Evolutionary conservation across 2,329 filamentous ascomycete genomes (phyloP).

Genomic region (Diaporthe vexans): DNA sequence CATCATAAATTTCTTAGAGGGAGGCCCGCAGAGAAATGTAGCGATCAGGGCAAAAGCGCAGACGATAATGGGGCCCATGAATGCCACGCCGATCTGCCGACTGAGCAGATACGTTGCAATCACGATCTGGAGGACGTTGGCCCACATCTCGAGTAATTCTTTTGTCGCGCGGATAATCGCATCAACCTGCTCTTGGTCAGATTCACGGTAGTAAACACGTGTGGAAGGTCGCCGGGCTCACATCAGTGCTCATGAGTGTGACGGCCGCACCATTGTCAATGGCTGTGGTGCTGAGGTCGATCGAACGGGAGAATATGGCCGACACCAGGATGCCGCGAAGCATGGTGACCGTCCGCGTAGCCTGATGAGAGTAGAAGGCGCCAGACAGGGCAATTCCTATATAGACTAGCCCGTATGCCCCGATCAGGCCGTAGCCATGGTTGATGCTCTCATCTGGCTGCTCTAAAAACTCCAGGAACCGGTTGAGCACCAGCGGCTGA

Average conservation of each 20-base stretch:
- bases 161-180: conserved; percentile 50
- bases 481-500: conserved; percentile 54
- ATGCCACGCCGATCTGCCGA: conserved; percentile 52
- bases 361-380: conserved; percentile 51
- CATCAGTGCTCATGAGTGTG: conserved; percentile 59
- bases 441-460: conserved; percentile 37
- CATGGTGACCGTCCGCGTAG: conserved; percentile 51
- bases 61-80: conserved; percentile 46
- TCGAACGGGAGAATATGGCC: conserved; percentile 53
- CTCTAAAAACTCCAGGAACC: conserved; percentile 51
- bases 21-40: conserved; percentile 5
- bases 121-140: conserved; percentile 52
- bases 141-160: conserved; percentile 51
- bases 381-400: conserved; percentile 48
- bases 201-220: fast-evolving
- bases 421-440: conserved; percentile 49
- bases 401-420: conserved; percentile 15
- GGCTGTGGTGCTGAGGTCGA: conserved; percentile 47
- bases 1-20: conserved; percentile 38
- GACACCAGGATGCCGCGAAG: conserved; percentile 51
- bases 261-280: conserved; percentile 52
- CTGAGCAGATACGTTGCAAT: conserved; percentile 53
- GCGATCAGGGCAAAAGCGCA: conserved; percentile 17
- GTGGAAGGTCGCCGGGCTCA: conserved; percentile 39
- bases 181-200: conserved; percentile 49